Evolutionary conservation across 23 red algal species (phyloP), one percentile per base, ranked within the genome.

Genomic region (Gracilariopsis chorda): DNA sequence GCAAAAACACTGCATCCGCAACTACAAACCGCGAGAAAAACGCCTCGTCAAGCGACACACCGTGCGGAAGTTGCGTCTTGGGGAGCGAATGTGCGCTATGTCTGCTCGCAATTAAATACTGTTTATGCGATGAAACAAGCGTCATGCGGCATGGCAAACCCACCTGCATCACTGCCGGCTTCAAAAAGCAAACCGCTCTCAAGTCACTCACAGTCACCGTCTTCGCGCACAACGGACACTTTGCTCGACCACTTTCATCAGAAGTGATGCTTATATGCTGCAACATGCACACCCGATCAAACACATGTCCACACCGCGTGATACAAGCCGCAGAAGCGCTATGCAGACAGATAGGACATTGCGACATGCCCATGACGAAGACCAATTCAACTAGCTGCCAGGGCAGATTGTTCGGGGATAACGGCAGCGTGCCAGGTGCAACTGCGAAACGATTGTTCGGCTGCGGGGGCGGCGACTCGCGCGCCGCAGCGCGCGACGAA

Each of bases 301-400:
- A 65, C 21, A 78, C 70, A 65, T 90, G 86, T 9, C 70, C 86
- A 41, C 86, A 90, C 16, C 46, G 86, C n/a, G 86, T 90, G 14
- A 90, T 44, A 8, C 67, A 45, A 25, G 86, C 48, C 35, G 23
- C 35, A 17, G 42, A 36, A 28, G 43, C 39, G 34, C 0, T 14
- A 13, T 90, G 21, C 32, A 90, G 28, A 67, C 86, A 90, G 24
- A 90, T 90, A 19, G 86, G 86, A 30, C 86, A 90, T 14, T 64
- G 19, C 2, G 43, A 40, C 51, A 28, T 25, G 39, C 49, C 44
- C 6, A 25, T n/a, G 2, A 77, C 67, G 19, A 72, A 88, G 11
- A 88, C 84, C 0, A 88, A 7, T 32, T 88, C 84, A 2, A 88
- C 84, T 10, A 64, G 14, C 13, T 59, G 57, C 84, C 84, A 88